Base-by-base conservation (phyloP, 306 rosid species). In the Pyrus bretschneideri region DNA sequence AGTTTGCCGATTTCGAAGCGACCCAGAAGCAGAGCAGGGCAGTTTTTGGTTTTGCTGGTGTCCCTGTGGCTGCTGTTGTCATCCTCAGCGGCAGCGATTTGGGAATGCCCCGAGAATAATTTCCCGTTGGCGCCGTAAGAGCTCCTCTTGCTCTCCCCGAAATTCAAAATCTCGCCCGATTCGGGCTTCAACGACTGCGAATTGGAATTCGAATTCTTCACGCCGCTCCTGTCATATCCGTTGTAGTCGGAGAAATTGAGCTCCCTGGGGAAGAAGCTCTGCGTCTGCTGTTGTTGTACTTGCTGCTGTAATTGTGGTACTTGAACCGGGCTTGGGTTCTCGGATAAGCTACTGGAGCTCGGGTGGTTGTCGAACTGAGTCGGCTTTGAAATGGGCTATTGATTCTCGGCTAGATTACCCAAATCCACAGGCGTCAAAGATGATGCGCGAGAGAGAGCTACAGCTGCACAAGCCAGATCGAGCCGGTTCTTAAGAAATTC, bases 1-100 rank as follows among this genome's bases (percentile, higher is more conserved):
- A 93, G 90, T 74, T 91, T 93, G 0, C 98, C 98, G 45, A 90
- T 83, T 79, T 93, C 98, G 59, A 76, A 93, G 1, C 97, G 93
- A 6, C 93, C 97, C 15, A 93, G 73, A 9, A 93, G 84, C 0
- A 83, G 89, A 7, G 66, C 66, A 23, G 70, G 84, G 12, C 82
- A 74, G 35, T 72, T 55, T 1, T 86, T 88, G 75, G 87, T 87
- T 84, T 86, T 89, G 72, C 25, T 62, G 71, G 57, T 9, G n/a
- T n/a, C n/a, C n/a, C n/a, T n/a, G n/a, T n/a, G n/a, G n/a, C n/a
- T 89, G 64, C 67, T 85, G 6, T 57, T 80, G 19, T 45, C 67
- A 61, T 83, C 78, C 51, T 87, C 97, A 10, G 81, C 92, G 9
- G 67, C 67, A 1, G 76, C 72, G 25, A 90, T 69, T 68, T 82